phyloP scores from a whole-genome alignment of 768 basidiomycete species.

The Lentinula edodes region DNA sequence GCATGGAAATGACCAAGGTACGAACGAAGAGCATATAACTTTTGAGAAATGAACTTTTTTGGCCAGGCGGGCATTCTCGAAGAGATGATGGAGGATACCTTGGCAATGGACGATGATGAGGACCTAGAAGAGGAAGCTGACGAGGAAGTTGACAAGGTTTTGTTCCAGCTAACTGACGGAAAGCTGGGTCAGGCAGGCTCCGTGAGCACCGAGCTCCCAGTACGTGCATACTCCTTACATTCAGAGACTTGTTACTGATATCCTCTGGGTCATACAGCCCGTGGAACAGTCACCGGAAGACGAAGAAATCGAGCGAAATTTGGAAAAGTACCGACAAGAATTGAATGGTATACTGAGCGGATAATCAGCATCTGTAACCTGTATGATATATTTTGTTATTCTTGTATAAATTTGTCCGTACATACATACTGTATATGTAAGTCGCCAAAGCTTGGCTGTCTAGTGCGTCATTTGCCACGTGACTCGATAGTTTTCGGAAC shows the following conservation, averaged over 20 bases:
- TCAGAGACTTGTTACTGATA: conserved; percentile 2
- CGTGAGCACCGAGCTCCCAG: conserved; percentile 69
- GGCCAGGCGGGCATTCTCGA: conserved; percentile 93
- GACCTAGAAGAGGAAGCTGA: conserved; percentile 96
- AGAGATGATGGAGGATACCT: conserved; percentile 94
- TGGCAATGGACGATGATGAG: conserved; percentile 91
- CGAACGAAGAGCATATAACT: conserved; percentile 8
- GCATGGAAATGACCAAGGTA: conserved; percentile 99
- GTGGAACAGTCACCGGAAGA: conserved; percentile 63
- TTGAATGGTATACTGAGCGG: conserved; percentile 81
- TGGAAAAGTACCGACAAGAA: conserved; percentile 88
- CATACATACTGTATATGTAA: too few species aligned
- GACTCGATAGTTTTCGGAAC: not conserved
- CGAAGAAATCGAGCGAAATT: conserved; percentile 79
- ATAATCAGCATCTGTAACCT: conserved; percentile 10
- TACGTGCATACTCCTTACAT: conserved; percentile 32
- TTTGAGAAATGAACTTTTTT: not conserved
- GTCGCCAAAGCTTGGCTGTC: too few species aligned
- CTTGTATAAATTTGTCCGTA: not conserved
- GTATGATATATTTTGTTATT: not conserved
- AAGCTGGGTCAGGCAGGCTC: conserved; percentile 85
- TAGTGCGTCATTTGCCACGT: not conserved
- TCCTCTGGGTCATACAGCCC: conserved; percentile 31
- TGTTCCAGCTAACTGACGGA: conserved; percentile 93
- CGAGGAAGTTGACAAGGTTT: conserved; percentile 92